Base-by-base conservation (phyloP, 495 filamentous ascomycete species). In the Aeminium ludgeri region DNA sequence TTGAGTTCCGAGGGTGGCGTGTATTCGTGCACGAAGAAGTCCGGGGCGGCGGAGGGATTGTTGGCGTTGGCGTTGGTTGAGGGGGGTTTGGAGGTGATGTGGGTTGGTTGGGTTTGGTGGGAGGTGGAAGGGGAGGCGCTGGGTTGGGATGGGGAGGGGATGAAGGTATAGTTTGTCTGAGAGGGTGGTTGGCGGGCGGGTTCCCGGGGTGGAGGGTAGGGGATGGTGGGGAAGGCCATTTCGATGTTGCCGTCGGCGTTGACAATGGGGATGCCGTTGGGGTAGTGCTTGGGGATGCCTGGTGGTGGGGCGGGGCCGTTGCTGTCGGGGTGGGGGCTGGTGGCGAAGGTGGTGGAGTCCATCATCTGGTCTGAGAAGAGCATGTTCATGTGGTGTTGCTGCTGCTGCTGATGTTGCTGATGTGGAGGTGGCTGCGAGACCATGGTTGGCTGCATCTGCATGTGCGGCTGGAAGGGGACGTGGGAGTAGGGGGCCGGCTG, bases 21-120 rank as follows among this genome's bases (percentile, higher is more conserved):
- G 43, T 50, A 53, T 48, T 53, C 47, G 28, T 53, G 50, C n/a
- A 49, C 36, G 17, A 46, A 45, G 32, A 52, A 29, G 12, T 52
- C 50, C n/a, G n/a, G 2, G 32, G 13, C 2, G 20, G 36, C 29
- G 16, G 41, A 12, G 25, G 19, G 3, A 27, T n/a, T 42, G 46
- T 32, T 40, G 36, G 15, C 18, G 43, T 5, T 20, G 37, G 37
- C 3, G 34, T 3, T 13, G 34, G 18, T 8, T 25, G 10, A 20
- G 31, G n/a, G 12, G 37, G n/a, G n/a, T n/a, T n/a, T n/a, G 17
- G 38, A 43, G 39, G 17, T 34, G 20, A 6, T 40, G 31, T 34
- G 36, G 2, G 35, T 40, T 18, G 45, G 46, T n/a, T 33, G 34
- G 1, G 40, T 18, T 20, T 31, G 39, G 11, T 44, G 45, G n/a